A percentile compares a stretch with the other conserved stretches of the same genome.
Conservation (phyloP, 805 yeast genomes). For the Torulaspora quercuum region DNA sequence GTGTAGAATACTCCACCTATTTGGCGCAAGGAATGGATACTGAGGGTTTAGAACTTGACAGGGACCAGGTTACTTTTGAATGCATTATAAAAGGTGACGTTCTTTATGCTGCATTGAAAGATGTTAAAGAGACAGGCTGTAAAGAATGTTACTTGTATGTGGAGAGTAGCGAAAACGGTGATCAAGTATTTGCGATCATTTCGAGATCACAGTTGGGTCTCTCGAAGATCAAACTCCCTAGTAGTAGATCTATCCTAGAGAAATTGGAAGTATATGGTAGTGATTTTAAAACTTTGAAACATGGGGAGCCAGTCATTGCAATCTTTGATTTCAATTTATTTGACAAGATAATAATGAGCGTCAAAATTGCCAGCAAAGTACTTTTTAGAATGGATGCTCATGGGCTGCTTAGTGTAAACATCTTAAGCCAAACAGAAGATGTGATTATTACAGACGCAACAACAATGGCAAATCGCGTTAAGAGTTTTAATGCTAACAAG, state of each 20-base stretch:
- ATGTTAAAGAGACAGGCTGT: slow-evolving; percentile 52
- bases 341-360: slow-evolving; percentile 47
- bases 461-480: slow-evolving; percentile 9
- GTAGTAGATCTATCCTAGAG: slow-evolving; percentile 58
- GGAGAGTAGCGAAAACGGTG: slow-evolving; percentile 31
- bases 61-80: slow-evolving; percentile 46
- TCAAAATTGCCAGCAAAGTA: slow-evolving; percentile 49
- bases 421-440: slow-evolving; percentile 40
- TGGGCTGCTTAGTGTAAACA: slow-evolving; percentile 48
- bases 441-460: slow-evolving; percentile 25
- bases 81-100: slow-evolving; percentile 52
- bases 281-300: slow-evolving; percentile 22
- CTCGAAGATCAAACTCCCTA: slow-evolving; percentile 64
- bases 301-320: slow-evolving; percentile 40
- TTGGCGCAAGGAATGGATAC: slow-evolving; percentile 36
- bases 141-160: slow-evolving; percentile 50
- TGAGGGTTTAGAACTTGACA: slow-evolving; percentile 43
- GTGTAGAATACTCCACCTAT: slow-evolving; percentile 54
- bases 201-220: slow-evolving; percentile 73
- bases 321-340: slow-evolving; percentile 50
- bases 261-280: slow-evolving; percentile 44
- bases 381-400: slow-evolving; percentile 52
- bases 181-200: slow-evolving; percentile 44
- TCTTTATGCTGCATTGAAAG: slow-evolving; percentile 51
- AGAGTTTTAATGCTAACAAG: slow-evolving; percentile 1